Evolutionary conservation across 2,329 filamentous ascomycete genomes (phyloP), one percentile per base, ranked within the genome.

Genomic region (Thelonectria rubi): DNA sequence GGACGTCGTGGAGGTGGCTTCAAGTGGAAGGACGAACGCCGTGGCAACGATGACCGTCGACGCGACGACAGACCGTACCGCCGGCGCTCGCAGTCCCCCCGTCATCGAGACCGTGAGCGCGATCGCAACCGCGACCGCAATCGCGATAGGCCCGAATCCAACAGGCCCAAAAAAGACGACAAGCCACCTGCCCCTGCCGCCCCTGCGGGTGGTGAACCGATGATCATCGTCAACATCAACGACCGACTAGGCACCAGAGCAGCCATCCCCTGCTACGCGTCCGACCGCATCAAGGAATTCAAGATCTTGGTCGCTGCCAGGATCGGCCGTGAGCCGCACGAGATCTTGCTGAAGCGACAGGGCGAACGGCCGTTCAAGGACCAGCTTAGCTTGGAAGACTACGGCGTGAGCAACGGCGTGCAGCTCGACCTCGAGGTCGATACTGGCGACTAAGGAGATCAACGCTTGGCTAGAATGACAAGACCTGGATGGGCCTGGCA

Each of bases 201-300:
- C 20, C 69, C 67, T 30, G 50, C 61, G 2, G 66, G 65, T 10
- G 40, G 79, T 6, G 91, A 96, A 73, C 90, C 93, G 58, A 96
- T 97, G 91, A 97, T 98, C 68, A 87, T 97, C 53, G 94, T 98
- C 17, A 88, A 94, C 72, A 88, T 98, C 73, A 98, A 98, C 76
- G 94, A 98, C 77, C 87, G 94, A n/a, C 81, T 98, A 37, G 94
- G 94, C 12, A 97, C 94, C n/a, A 97, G 97, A 73, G 92, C 94
- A 15, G 91, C 92, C 54, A 95, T 98, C 65, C 94, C 94, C 0
- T 97, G 94, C 75, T 82, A 97, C 59, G 89, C 92, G 1, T 91
- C 88, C 3, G 94, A 98, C 78, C 89, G 89, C 8, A 89, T 97
- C 67, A 90, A 89, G 66, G 85, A 94, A 63, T 93, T 97, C 80